A percentile compares a stretch with the other conserved stretches of the same genome.
Conservation (phyloP, 1,139 yeast species). For the Suzukiozyma palmioleophila region DNA sequence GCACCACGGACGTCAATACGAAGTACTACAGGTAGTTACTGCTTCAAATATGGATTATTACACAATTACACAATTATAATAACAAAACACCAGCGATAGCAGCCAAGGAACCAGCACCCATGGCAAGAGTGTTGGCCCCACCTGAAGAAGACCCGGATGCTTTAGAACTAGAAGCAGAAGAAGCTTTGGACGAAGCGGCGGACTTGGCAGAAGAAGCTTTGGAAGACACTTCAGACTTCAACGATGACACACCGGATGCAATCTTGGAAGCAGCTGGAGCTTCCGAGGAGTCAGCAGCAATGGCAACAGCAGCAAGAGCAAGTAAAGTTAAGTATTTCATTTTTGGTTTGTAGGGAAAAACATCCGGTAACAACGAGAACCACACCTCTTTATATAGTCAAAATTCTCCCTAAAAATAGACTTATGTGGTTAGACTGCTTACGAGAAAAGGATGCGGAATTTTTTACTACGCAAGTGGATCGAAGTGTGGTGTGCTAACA, state of each 20-base stretch:
- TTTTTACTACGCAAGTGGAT: too few relatives aligned
- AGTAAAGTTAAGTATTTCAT: constrained; percentile 7
- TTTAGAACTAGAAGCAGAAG: constrained; percentile 15
- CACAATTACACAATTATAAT: constrained; percentile 14
- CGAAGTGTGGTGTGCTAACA: too few relatives aligned
- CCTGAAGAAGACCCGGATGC: constrained; percentile 10
- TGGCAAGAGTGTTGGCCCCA: constrained; percentile 13
- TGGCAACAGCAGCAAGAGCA: constrained; percentile 8
- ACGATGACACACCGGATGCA: constrained; percentile 8
- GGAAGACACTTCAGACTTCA: constrained; percentile 13
- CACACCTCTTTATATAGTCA: too few relatives aligned
- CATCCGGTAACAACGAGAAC: too few relatives aligned
- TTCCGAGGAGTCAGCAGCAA: constrained; percentile 7
- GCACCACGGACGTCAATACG: too few relatives aligned
- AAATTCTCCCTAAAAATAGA: too few relatives aligned
- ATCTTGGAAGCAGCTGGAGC: constrained; percentile 8
- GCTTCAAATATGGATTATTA: constrained; percentile 1
- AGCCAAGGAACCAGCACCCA: constrained; percentile 24
- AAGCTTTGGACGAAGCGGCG: constrained; percentile 19
- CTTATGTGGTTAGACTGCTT: too few relatives aligned
- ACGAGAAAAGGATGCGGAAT: too few relatives aligned
- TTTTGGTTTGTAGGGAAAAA: too few relatives aligned
- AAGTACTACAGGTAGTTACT: background rate
- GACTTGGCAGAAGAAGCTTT: constrained; percentile 13
- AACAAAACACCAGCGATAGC: constrained; percentile 28